Percentiles rank a stretch among this genome's conserved stretches.
Evolutionary conservation across 495 filamentous ascomycete genomes (phyloP).

Genomic region (Coniosporium apollinis): DNA sequence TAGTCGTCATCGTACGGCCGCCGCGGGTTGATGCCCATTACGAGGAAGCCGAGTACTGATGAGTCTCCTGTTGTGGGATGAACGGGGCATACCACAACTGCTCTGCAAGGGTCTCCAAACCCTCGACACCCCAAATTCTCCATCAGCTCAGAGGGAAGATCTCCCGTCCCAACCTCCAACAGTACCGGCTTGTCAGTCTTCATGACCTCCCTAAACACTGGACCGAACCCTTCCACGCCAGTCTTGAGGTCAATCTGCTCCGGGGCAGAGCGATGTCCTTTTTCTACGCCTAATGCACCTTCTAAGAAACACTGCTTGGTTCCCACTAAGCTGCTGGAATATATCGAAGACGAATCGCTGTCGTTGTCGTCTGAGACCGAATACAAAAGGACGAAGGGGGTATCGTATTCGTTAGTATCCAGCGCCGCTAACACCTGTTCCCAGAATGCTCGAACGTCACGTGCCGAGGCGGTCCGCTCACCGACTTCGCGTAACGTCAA

Average conservation of each 20-base stretch:
- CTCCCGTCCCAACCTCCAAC: slow-evolving; percentile 38
- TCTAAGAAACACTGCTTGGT: slow-evolving; percentile 41
- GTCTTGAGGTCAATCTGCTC: slow-evolving; percentile 39
- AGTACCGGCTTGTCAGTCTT: slow-evolving; percentile 39
- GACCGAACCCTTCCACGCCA: slow-evolving; percentile 45
- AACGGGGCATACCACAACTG: slow-evolving; percentile 52
- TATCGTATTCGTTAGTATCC: slow-evolving; percentile 43
- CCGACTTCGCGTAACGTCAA: slow-evolving; percentile 52
- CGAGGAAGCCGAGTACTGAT: slow-evolving; percentile 48
- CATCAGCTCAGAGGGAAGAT: slow-evolving; percentile 38
- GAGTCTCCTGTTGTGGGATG: slow-evolving; percentile 45
- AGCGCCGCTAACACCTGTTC: slow-evolving; percentile 35
- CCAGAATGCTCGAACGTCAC: slow-evolving; percentile 50
- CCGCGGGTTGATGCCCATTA: slow-evolving; percentile 51
- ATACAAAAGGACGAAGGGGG: slow-evolving; percentile 48
- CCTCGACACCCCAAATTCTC: slow-evolving; percentile 46
- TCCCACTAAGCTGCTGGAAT: slow-evolving; percentile 37
- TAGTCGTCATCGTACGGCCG: slow-evolving; percentile 56
- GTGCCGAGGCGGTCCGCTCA: slow-evolving; percentile 46
- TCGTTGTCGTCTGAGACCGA: slow-evolving; percentile 41
- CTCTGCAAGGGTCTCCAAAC: slow-evolving; percentile 43
- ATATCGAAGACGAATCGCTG: slow-evolving; percentile 43
- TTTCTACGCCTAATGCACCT: slow-evolving; percentile 44
- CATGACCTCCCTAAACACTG: slow-evolving; percentile 51
- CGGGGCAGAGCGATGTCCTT: slow-evolving; percentile 36